Base-by-base conservation (phyloP, 2,329 filamentous ascomycete genomes). In the Exophiala viscosa region DNA sequence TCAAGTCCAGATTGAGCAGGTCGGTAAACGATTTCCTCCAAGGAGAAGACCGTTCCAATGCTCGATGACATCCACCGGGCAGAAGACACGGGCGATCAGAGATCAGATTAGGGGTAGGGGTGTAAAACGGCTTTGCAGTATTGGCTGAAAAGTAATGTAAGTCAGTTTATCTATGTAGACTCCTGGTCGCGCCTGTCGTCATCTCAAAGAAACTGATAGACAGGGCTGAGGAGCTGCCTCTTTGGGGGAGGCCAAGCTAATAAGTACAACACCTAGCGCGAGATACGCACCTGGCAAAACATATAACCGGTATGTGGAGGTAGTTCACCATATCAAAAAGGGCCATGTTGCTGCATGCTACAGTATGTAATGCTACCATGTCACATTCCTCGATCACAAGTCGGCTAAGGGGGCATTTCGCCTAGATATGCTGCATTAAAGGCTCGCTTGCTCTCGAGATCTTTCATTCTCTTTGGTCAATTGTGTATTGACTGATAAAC, bases 1-100 rank as follows among this genome's bases (percentile, higher is more conserved):
- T 48, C 46, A 34, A 20, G 40, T 38, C 46, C 46, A 10, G 20
- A 48, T 48, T 33, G 20, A 48, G 46, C 32, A 48, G 46, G 46
- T 42, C 46, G 36, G 28, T 33, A 42, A 13, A 20, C 42, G 13
- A n/a, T 23, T n/a, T 14, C 14, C 28, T 18, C 17, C 11, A 36
- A 42, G 46, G 46, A 48, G 46, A 48, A 48, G n/a, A 42, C 36
- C 46, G 46, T 38, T 14, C 14, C 46, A 10, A 10, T n/a, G 10
- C 7, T 23, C 17, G 20, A 31, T 42, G 13, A 31, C 18, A n/a
- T n/a, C n/a, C 14, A 13, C 18, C 5, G 9, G 18, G 28, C 10
- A 42, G 20, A 14, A 1, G 20, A 13, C 8, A n/a, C 20, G 14
- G 13, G 10, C 20, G 40, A 42, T 36, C 40, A 14, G 23, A 23